Conservation (phyloP, 257 asterid species). For the Oldenlandia corymbosa region DNA sequence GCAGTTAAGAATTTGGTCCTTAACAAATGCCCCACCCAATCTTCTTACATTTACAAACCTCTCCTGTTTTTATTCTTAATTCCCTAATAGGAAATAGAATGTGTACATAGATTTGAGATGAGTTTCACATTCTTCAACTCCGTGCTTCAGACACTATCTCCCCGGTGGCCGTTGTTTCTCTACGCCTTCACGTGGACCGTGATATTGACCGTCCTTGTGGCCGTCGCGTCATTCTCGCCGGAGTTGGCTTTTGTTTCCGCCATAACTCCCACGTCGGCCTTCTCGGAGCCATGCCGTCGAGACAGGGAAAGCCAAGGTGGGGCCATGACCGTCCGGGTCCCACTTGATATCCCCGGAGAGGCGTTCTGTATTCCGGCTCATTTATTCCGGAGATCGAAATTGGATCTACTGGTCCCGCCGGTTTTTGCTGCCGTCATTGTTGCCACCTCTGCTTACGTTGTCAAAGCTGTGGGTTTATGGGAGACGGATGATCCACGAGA, state of each 20-base stretch:
- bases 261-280: conserved; percentile 38
- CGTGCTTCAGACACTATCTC: conserved; percentile 29
- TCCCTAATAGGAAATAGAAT: no score
- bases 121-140: conserved; percentile 35
- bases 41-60: neutral
- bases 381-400: conserved; percentile 42
- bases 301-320: conserved; percentile 14
- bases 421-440: conserved; percentile 71
- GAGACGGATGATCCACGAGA: conserved; percentile 47
- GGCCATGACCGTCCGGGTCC: conserved; percentile 36
- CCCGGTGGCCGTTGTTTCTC: conserved; percentile 47
- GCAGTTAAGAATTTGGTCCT: conserved; percentile 14
- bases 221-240: conserved; percentile 68
- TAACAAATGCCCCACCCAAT: neutral
- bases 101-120: no score
- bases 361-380: conserved; percentile 52
- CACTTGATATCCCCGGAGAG: conserved; percentile 67
- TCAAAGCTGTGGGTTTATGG: conserved; percentile 70
- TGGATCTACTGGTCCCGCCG: conserved; percentile 72
- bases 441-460: conserved; percentile 54
- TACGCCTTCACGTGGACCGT: conserved; percentile 78
- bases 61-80: no score
- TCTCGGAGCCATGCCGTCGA: conserved; percentile 37
- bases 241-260: conserved; percentile 83
- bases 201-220: conserved; percentile 56